phyloP scores from a whole-genome alignment of 2,329 filamentous ascomycete species.

The Aspergillus versicolor region DNA sequence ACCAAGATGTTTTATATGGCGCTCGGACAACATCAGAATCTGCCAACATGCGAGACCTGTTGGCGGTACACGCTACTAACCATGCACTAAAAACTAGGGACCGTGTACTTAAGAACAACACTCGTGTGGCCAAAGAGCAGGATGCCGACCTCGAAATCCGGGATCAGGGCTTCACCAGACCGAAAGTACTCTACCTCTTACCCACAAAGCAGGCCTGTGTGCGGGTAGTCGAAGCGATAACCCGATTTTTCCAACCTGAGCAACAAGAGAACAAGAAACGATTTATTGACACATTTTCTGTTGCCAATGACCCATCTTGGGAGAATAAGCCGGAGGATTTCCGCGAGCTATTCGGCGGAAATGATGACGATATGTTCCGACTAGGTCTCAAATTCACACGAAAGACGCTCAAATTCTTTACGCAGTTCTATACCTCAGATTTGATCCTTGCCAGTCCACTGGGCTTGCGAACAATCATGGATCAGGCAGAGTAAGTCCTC shows the following conservation, averaged over 20 bases:
- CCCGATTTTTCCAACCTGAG: conserved; percentile 73
- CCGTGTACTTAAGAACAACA: conserved; percentile 87
- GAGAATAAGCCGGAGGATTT: conserved; percentile 82
- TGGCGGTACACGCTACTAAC: conserved; percentile 82
- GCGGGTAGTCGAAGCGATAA: conserved; percentile 73
- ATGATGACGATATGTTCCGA: conserved; percentile 96
- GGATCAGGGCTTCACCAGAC: conserved; percentile 93
- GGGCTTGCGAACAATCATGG: conserved; percentile 86
- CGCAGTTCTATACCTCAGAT: conserved; percentile 94
- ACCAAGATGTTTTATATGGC: conserved; percentile 77
- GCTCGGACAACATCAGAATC: conserved; percentile 70
- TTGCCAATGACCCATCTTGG: conserved; percentile 67
- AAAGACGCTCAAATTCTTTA: conserved; percentile 92
- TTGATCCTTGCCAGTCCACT: conserved; percentile 90
- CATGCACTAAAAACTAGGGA: conserved; percentile 93
- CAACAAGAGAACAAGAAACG: conserved; percentile 94
- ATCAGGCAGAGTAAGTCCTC: conserved; percentile 63
- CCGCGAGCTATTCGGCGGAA: conserved; percentile 83
- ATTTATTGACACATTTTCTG: conserved; percentile 79
- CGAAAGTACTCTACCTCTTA: conserved; percentile 86
- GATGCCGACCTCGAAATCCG: conserved; percentile 70
- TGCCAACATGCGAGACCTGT: conserved; percentile 65
- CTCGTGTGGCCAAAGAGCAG: conserved; percentile 68
- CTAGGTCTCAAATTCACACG: conserved; percentile 95
- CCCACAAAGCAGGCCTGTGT: conserved; percentile 87